Conservation (phyloP, 2,329 filamentous ascomycete species). For the Calonectria crousiana region DNA sequence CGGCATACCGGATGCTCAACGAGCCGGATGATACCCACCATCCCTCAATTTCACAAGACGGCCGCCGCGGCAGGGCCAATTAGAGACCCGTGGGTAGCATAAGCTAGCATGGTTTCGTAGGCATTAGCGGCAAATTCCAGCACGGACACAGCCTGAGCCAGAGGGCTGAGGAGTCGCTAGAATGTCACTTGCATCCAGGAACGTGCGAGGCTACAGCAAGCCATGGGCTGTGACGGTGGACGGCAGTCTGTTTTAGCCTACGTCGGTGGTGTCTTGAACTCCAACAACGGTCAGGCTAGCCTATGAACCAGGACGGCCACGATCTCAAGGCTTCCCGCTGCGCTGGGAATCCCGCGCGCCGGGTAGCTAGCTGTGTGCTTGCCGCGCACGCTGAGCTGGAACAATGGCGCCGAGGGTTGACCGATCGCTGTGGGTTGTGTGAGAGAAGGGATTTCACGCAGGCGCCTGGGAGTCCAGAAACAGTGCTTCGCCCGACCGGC, state of each 20-base stretch:
- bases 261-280: constrained; percentile 42
- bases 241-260: constrained; percentile 43
- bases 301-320: constrained; percentile 39
- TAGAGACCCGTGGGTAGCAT: constrained; percentile 25
- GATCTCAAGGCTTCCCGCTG: constrained; percentile 43
- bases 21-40: constrained; percentile 42
- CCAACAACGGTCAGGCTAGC: constrained; percentile 39
- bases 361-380: constrained; percentile 32
- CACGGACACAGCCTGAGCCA: constrained; percentile 33
- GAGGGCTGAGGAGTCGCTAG: constrained; percentile 42
- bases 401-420: constrained; percentile 25
- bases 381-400: constrained; percentile 12
- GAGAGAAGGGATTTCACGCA: constrained; percentile 5
- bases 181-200: constrained; percentile 47
- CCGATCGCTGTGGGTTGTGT: constrained; percentile 12
- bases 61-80: constrained; percentile 25
- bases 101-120: constrained; percentile 35
- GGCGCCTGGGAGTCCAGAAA: constrained; percentile 8
- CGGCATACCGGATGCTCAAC: constrained; percentile 45
- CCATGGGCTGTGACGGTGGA: constrained; percentile 42
- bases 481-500: constrained; percentile 23
- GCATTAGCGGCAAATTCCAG: constrained; percentile 36
- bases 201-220: constrained; percentile 48
- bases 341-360: constrained; percentile 44
- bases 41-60: constrained; percentile 32